phyloP scores from a whole-genome alignment of 345 rosid genomes.

The Aethionema arabicum region DNA sequence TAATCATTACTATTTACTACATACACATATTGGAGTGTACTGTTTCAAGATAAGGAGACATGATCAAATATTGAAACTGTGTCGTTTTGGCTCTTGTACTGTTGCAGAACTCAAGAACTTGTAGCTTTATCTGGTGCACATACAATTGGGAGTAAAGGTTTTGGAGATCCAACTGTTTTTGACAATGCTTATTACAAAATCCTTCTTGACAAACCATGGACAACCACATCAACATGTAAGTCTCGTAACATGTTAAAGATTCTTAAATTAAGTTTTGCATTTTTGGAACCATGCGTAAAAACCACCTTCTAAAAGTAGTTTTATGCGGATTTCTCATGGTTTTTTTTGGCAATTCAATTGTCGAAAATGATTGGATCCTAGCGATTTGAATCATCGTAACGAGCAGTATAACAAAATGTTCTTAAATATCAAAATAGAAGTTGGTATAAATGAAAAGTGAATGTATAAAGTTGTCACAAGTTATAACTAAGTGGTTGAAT shows the following conservation, averaged over 20 bases:
- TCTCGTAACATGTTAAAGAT: constrained; percentile 6
- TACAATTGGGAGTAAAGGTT: constrained; percentile 87
- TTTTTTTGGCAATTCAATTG: no score
- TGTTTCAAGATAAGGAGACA: neutral
- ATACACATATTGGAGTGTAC: neutral
- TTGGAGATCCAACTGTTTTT: constrained; percentile 67
- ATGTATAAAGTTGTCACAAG: no score
- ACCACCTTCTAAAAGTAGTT: no score
- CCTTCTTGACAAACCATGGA: constrained; percentile 88
- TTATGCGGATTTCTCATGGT: no score
- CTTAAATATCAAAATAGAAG: no score
- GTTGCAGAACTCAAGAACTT: constrained; percentile 67
- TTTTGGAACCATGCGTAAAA: no score
- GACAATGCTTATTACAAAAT: constrained; percentile 85
- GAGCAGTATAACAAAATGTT: no score
- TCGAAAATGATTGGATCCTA: no score
- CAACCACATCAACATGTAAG: constrained; percentile 62
- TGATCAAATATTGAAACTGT: no score
- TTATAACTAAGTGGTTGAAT: no score
- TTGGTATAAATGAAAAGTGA: no score
- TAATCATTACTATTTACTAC: constrained; percentile 29
- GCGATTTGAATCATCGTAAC: no score
- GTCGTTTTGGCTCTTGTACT: neutral
- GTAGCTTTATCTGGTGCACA: constrained; percentile 92
- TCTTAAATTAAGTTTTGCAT: neutral